These are phyloP conservation scores for Saitozyma podzolica DNA, from an alignment of 768 basidiomycete species.

Conservation along the genomic window DNA sequence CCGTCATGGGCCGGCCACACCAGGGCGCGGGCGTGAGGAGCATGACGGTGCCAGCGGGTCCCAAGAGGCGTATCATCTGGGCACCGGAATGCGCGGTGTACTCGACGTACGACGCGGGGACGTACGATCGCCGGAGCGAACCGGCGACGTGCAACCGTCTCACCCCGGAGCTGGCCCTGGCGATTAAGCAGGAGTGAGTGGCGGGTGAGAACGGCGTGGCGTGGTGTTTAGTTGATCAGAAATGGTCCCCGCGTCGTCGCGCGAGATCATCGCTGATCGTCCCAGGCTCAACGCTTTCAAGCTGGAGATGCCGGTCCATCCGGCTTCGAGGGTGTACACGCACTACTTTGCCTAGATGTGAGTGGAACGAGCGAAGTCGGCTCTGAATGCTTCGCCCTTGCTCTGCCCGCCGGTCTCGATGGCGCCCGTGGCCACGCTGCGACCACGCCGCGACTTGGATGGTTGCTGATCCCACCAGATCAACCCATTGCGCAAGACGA, in stretches of 20 bases:
- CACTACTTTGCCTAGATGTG: constrained; percentile 45
- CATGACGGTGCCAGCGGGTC: constrained; percentile 60
- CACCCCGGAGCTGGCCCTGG: constrained; percentile 90
- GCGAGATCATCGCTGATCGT: background rate
- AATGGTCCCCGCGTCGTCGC: background rate
- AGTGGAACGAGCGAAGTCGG: constrained; percentile 3
- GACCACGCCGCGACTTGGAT: too few relatives aligned
- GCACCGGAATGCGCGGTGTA: constrained; percentile 92
- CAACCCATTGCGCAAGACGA: too few relatives aligned
- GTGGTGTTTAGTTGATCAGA: background rate
- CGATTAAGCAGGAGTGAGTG: constrained; percentile 68
- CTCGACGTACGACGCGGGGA: constrained; percentile 86
- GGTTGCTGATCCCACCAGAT: too few relatives aligned
- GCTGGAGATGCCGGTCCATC: constrained; percentile 99
- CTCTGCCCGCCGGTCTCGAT: too few relatives aligned
- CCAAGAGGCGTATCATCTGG: constrained; percentile 73
- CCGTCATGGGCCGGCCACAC: constrained; percentile 54
- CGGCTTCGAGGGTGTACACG: constrained; percentile 76
- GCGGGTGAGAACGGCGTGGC: background rate
- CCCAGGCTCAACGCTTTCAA: constrained; percentile 84
- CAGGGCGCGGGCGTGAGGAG: constrained; percentile 56
- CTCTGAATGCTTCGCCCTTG: background rate
- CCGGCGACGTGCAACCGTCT: constrained; percentile 95
- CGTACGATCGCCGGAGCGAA: constrained; percentile 93
- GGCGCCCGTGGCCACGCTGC: too few relatives aligned